A percentile compares a stretch with the other conserved stretches of the same genome.
Conservation (phyloP, 179 eudicot genomes). For the Camellia oleifera region DNA sequence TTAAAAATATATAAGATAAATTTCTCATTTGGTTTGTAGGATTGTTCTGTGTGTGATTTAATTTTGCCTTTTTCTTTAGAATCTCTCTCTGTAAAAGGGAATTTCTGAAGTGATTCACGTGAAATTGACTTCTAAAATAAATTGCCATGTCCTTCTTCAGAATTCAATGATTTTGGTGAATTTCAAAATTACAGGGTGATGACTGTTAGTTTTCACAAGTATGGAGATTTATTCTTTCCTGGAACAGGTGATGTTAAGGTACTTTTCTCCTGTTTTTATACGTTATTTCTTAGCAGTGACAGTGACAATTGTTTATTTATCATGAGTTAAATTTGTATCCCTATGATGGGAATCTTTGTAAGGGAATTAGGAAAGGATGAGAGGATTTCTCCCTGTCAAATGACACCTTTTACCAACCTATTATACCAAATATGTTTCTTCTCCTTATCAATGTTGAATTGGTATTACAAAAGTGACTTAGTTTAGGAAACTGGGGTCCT, state of each 20-base stretch:
- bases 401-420: too few relatives aligned
- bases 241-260: slow-evolving; percentile 99
- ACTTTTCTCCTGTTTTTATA: slow-evolving; percentile 16
- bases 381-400: too few relatives aligned
- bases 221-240: slow-evolving; percentile 89
- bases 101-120: background rate
- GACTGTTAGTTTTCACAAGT: slow-evolving; percentile 98
- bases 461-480: too few relatives aligned
- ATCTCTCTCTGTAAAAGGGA: background rate
- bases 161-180: slow-evolving; percentile 7
- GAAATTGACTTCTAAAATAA: background rate
- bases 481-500: too few relatives aligned
- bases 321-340: too few relatives aligned
- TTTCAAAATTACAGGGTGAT: slow-evolving; percentile 65
- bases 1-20: background rate
- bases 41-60: background rate
- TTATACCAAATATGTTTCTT: too few relatives aligned
- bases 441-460: too few relatives aligned
- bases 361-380: too few relatives aligned
- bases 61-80: background rate
- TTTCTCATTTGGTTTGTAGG: background rate
- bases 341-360: too few relatives aligned
- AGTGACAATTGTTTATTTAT: background rate
- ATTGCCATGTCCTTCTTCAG: background rate
- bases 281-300: background rate